phyloP scores from a whole-genome alignment of 768 basidiomycete genomes.

The Boletus pseudopeckii region DNA sequence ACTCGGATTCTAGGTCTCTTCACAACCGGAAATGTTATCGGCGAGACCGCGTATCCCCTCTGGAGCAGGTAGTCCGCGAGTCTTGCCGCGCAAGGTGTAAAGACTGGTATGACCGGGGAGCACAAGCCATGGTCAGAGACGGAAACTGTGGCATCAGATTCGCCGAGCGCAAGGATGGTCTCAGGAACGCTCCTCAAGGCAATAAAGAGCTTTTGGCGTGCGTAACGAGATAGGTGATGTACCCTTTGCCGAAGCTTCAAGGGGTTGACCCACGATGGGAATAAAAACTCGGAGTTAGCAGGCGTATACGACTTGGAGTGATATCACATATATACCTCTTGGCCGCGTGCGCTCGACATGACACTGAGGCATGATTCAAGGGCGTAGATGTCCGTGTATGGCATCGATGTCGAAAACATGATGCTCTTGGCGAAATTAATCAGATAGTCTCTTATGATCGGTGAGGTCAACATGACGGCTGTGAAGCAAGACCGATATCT shows the following conservation, averaged over 20 bases:
- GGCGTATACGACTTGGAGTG: neutral
- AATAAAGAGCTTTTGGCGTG: conserved; percentile 5
- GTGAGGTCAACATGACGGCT: conserved; percentile 21
- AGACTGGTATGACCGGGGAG: conserved; percentile 23
- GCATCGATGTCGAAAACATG: conserved; percentile 24
- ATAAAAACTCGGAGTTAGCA: neutral
- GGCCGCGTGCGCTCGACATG: conserved; percentile 12
- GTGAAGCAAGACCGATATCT: neutral
- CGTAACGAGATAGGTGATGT: conserved; percentile 9
- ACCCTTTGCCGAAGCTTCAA: conserved; percentile 16
- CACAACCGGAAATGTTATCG: conserved; percentile 14
- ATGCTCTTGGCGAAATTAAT: conserved; percentile 19
- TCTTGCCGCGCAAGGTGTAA: conserved; percentile 5
- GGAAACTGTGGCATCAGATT: neutral
- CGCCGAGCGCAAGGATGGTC: conserved; percentile 3
- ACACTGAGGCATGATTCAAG: conserved; percentile 42
- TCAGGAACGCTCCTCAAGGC: conserved; percentile 6
- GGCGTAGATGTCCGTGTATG: conserved; percentile 19
- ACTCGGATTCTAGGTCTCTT: conserved; percentile 16
- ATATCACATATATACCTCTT: conserved; percentile 19
- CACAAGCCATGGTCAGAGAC: neutral
- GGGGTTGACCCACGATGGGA: neutral
- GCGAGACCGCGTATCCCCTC: conserved; percentile 12
- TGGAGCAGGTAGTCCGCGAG: conserved; percentile 13
- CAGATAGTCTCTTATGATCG: conserved; percentile 17